A percentile compares a stretch with the other conserved stretches of the same genome.
Evolutionary conservation across 2,329 filamentous ascomycete genomes (phyloP).

Genomic region (Macroventuria anomochaeta): DNA sequence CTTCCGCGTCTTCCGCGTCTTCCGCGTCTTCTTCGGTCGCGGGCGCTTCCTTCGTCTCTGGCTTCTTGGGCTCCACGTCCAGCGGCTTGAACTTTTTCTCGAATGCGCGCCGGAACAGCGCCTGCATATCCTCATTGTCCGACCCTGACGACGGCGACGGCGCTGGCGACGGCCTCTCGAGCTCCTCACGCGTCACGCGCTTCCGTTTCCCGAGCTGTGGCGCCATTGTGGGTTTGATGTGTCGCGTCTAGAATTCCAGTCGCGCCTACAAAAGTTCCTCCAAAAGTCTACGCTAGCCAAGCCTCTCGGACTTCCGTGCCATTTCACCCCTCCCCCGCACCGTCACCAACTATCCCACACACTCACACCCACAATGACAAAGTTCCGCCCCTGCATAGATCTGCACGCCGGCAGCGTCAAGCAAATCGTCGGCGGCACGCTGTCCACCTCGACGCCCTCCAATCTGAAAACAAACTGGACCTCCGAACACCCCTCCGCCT

Average conservation of each 20-base stretch:
- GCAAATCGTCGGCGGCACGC: conserved; percentile 95
- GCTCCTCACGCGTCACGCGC: conserved; percentile 46
- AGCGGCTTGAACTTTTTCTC: conserved; percentile 86
- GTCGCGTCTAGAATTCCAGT: background rate
- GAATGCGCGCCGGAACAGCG: conserved; percentile 82
- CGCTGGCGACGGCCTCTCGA: conserved; percentile 36
- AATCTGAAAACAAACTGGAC: conserved; percentile 88
- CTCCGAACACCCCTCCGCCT: conserved; percentile 77
- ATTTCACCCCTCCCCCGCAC: conserved; percentile 27
- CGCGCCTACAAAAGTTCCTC: background rate
- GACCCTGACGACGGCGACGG: conserved; percentile 37
- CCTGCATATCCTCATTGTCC: conserved; percentile 65
- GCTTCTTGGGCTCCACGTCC: conserved; percentile 47
- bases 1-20: too few relatives aligned
- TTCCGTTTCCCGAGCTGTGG: conserved; percentile 56
- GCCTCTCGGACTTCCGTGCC: conserved; percentile 29
- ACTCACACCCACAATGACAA: conserved; percentile 69
- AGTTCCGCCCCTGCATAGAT: conserved; percentile 95
- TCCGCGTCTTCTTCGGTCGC: conserved; percentile 41
- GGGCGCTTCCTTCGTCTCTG: conserved; percentile 32
- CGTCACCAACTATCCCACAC: conserved; percentile 5
- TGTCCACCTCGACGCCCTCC: conserved; percentile 53
- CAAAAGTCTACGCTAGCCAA: conserved; percentile 20
- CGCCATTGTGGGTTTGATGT: conserved; percentile 42
- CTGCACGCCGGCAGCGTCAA: conserved; percentile 97